A percentile compares a stretch with the other conserved stretches of the same genome.
phyloP scores from a whole-genome alignment of 345 rosid species.

The Populus simonii region DNA sequence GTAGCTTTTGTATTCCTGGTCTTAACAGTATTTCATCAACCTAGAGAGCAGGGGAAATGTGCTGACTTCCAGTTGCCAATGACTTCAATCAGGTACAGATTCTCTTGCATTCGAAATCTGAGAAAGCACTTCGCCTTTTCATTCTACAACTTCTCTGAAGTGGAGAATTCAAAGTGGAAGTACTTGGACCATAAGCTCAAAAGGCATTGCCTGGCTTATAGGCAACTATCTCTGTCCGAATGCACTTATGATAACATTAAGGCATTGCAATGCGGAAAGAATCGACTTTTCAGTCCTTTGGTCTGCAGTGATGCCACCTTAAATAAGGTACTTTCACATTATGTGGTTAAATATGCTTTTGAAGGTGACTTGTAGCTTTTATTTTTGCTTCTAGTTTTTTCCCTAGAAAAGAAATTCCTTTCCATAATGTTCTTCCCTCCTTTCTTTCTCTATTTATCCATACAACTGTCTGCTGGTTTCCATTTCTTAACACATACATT shows the following conservation, averaged over 20 bases:
- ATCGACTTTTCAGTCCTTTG: slow-evolving; percentile 23
- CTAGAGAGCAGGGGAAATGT: slow-evolving; percentile 43
- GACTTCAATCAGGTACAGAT: slow-evolving; percentile 68
- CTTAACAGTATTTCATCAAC: slow-evolving; percentile 46
- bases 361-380: not conserved
- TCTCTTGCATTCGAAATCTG: slow-evolving; percentile 48
- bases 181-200: slow-evolving; percentile 51
- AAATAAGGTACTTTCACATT: slow-evolving; percentile 32
- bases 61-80: slow-evolving; percentile 55
- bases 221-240: slow-evolving; percentile 60
- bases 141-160: slow-evolving; percentile 50
- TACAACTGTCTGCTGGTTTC: not conserved
- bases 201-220: slow-evolving; percentile 48
- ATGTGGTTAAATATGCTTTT: slow-evolving; percentile 5
- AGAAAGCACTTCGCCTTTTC: slow-evolving; percentile 64
- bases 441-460: not conserved
- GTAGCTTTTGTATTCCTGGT: slow-evolving; percentile 54
- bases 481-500: not conserved
- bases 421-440: not conserved
- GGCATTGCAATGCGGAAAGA: slow-evolving; percentile 51
- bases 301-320: slow-evolving; percentile 17
- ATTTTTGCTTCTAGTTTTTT: not conserved
- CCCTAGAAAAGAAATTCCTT: slow-evolving; percentile 4
- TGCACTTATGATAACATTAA: slow-evolving; percentile 61
- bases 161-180: slow-evolving; percentile 60